Evolutionary conservation across 2,329 filamentous ascomycete genomes (phyloP), one percentile per base, ranked within the genome.

Genomic region (Colletotrichum siamense): DNA sequence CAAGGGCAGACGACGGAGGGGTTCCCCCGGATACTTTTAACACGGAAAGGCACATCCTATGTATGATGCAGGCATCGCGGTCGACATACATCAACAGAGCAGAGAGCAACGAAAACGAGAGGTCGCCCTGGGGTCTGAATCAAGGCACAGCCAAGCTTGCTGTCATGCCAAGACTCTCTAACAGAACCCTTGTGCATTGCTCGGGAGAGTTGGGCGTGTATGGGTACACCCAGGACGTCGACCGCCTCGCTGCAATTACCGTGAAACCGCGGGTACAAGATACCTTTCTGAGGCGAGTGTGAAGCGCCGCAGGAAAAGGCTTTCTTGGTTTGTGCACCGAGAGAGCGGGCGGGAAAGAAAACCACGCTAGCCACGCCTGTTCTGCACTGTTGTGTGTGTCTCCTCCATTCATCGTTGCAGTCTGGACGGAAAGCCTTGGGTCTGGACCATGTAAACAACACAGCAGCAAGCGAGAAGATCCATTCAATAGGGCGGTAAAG

Each of bases 61-160:
- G 62, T 22, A 28, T 68, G 44, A 68, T 44, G 63, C 36, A 66
- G 63, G 22, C 63, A 68, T 68, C 18, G 64, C 39, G 16, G 36
- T 15, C 28, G 64, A 28, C 28, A 32, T 18, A 62, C 28, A 62
- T 34, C 28, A 67, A 28, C 18, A n/a, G 8, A 26, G 28, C 24
- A 28, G 16, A 65, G 36, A 13, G 44, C 44, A 52, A 52, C 44
- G 44, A 52, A 52, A 28, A 22, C 30, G 36, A 49, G 49, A 36
- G 22, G 57, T 59, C 36, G 36, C 61, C 28, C 8, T 52, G 15
- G 22, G 52, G 30, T 34, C 44, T 71, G 68, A 76, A 73, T 69
- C 74, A 76, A 73, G 74, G 69, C 70, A 76, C 57, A 55, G 74
- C 44, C 70, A 65, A 59, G 74, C 73, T 69, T 75, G 73, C 69